phyloP scores from a whole-genome alignment of 805 yeast genomes.

The Blastobotrys muscicola region DNA sequence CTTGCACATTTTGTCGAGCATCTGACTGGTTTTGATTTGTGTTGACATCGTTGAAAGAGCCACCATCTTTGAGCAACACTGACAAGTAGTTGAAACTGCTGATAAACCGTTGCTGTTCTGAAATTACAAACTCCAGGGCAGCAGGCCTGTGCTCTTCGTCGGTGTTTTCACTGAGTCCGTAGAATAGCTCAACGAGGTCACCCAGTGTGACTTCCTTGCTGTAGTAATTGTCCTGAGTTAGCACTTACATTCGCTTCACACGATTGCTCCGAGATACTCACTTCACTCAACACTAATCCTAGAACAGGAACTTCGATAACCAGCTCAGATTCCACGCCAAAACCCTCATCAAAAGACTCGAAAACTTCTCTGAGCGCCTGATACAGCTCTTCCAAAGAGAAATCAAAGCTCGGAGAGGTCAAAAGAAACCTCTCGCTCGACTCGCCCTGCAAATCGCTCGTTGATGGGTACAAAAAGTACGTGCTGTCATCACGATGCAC shows the following conservation, averaged over 20 bases:
- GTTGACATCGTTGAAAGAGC: conserved; percentile 9
- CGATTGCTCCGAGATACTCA: conserved; percentile 1
- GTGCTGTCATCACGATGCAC: neutral
- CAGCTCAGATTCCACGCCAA: conserved; percentile 14
- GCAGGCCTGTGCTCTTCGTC: conserved; percentile 6
- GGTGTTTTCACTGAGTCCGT: conserved; percentile 12
- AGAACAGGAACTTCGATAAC: conserved; percentile 16
- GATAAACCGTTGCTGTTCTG: conserved; percentile 13
- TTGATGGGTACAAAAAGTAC: neutral
- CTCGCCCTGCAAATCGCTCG: neutral
- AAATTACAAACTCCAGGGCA: conserved; percentile 8
- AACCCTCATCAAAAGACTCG: conserved; percentile 4
- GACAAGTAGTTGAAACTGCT: conserved; percentile 13
- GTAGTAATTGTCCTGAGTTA: conserved; percentile 18
- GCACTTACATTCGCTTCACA: neutral
- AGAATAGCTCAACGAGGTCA: conserved; percentile 16
- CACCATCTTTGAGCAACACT: conserved; percentile 7
- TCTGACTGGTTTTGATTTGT: neutral
- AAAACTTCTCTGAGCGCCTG: conserved; percentile 8
- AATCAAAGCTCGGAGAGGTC: neutral
- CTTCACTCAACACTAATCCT: conserved; percentile 19
- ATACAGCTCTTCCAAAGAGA: conserved; percentile 15
- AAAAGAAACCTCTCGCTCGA: neutral
- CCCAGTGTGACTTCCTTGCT: conserved; percentile 17
- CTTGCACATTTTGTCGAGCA: neutral